Base-by-base conservation (phyloP, 2,329 filamentous ascomycete genomes). In the Neonectria neomacrospora region DNA sequence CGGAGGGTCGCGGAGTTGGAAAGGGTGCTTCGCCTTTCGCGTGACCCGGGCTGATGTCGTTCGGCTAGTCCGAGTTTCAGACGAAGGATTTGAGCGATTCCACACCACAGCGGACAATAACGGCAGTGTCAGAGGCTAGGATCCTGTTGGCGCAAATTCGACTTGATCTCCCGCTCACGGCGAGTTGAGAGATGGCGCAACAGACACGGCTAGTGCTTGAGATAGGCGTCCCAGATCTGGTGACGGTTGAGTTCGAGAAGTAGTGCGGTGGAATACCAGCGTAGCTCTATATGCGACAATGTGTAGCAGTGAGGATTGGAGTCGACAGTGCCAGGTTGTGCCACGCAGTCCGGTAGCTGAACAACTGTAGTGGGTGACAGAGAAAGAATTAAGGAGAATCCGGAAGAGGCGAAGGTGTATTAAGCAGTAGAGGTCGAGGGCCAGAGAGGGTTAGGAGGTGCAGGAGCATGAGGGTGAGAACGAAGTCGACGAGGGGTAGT, bases 1-100 rank as follows among this genome's bases (percentile, higher is more conserved):
- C 58, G 67, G 56, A 53, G 58, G 52, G 58, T 54, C 56, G 66
- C 63, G 65, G 60, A 44, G 51, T 47, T 28, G 54, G 58, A 58
- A 62, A 57, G 48, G 34, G 50, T 61, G 47, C 26, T 61, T 55
- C 23, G 54, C 42, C 61, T 64, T 47, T 58, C 26, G 54, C 50
- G 44, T 62, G 52, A 51, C 56, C 55, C 62, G 37, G 53, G 62
- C 47, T 66, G 53, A 54, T 61, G 54, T 42, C 56, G 48, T 63
- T 57, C 26, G 54, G 59, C 42, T 65, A 28, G 55, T 51, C 51
- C n/a, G 48, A 37, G 44, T 60, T 61, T 54, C 54, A 57, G 64
- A 48, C 32, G 50, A 50, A 54, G 45, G 50, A 58, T 58, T 59
- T 22, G 42, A 39, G 42, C 30, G 54, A 56, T 47, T 57, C 53